A percentile compares a stretch with the other conserved stretches of the same genome.
Conservation (phyloP, 169 alveolate genomes). For the Babesia caballi region DNA sequence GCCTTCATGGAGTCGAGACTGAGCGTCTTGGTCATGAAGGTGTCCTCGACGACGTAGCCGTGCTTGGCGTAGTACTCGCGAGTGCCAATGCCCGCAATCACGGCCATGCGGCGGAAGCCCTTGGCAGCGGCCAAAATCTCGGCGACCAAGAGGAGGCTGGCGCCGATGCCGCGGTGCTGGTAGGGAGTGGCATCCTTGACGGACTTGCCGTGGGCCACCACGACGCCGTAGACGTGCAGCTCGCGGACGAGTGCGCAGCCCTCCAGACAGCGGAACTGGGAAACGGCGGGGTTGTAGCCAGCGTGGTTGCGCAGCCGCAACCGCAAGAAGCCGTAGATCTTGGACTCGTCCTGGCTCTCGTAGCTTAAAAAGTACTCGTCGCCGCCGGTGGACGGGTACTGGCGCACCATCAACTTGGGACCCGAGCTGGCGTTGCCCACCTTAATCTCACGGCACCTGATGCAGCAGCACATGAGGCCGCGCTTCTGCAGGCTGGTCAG, state of each 20-base stretch:
- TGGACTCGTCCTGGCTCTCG: slow-evolving; percentile 63
- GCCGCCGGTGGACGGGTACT: slow-evolving; percentile 76
- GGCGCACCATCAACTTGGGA: slow-evolving; percentile 25
- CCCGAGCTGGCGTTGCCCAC: slow-evolving; percentile 66
- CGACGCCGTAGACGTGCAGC: slow-evolving; percentile 88
- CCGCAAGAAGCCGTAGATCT: slow-evolving; percentile 85
- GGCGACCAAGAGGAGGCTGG: slow-evolving; percentile 69
- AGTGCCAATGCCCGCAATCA: slow-evolving; percentile 99
- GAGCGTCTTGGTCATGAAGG: slow-evolving; percentile 90
- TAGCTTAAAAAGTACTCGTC: slow-evolving; percentile 73
- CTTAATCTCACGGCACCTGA: slow-evolving; percentile 90
- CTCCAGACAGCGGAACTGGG: slow-evolving; percentile 68
- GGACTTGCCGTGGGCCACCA: slow-evolving; percentile 38
- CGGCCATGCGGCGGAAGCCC: slow-evolving; percentile 89
- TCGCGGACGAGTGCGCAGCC: slow-evolving; percentile 88
- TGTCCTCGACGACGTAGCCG: slow-evolving; percentile 93
- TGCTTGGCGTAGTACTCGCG: slow-evolving; percentile 95
- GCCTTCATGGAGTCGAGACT: slow-evolving; percentile 28
- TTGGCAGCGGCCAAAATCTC: slow-evolving; percentile 77
- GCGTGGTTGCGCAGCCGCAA: slow-evolving; percentile 76
- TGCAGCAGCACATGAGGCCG: slow-evolving; percentile 86
- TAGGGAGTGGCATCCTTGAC: slow-evolving; percentile 6
- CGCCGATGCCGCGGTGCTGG: slow-evolving; percentile 72
- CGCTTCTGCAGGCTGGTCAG: slow-evolving; percentile 76
- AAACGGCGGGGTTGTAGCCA: slow-evolving; percentile 37